Conservation (phyloP, 2,329 filamentous ascomycete species). For the Aspergillus tamarii region DNA sequence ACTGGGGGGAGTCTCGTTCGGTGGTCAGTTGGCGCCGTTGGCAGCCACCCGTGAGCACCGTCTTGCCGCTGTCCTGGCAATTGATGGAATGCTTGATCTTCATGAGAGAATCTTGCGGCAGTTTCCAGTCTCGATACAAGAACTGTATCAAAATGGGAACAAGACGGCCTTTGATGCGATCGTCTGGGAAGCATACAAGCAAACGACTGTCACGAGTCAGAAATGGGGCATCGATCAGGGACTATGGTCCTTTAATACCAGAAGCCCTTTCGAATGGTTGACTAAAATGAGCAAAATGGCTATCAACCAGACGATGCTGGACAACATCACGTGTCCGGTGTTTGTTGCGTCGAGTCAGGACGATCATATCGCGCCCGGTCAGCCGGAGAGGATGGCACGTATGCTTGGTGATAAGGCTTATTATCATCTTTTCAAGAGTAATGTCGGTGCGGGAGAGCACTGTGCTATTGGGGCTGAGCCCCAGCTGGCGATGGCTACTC, state of each 20-base stretch:
- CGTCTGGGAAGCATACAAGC: background rate
- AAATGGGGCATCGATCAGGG: conserved; percentile 2
- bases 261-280: background rate
- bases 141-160: background rate
- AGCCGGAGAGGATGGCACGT: background rate
- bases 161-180: background rate
- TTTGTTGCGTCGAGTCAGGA: background rate
- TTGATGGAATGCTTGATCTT: background rate
- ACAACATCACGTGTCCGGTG: background rate
- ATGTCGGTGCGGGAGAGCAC: background rate
- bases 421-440: background rate
- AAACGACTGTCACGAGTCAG: background rate
- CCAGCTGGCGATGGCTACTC: background rate
- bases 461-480: background rate
- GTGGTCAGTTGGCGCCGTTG: background rate
- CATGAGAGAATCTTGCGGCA: background rate
- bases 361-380: background rate
- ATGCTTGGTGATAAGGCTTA: background rate
- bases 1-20: background rate
- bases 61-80: background rate
- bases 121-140: background rate
- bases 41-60: conserved; percentile 4
- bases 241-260: background rate
- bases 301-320: background rate
- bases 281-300: background rate